Evolutionary conservation across 2,329 filamentous ascomycete species (phyloP), one percentile per base, ranked within the genome.

Genomic region (Fusarium torulosum): DNA sequence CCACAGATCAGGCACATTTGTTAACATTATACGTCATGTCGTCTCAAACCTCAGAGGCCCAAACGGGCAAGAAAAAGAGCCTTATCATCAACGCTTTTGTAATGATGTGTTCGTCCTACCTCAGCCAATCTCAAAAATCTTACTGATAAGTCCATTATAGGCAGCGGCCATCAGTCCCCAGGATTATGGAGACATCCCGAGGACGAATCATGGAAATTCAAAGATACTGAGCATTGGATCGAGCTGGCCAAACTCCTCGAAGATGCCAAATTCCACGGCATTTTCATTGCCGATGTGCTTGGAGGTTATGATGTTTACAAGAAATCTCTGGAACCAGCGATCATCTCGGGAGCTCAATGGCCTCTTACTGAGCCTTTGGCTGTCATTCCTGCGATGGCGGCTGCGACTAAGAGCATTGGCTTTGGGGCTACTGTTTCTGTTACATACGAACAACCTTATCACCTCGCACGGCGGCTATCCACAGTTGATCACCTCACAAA

Each of bases 361-460:
- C 90, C 90, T 0, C 87, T 91, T 19, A 91, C 91, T 25, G 90
- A 92, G 73, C 90, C 90, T 0, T 73, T 92, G 3, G 83, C 85
- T 2, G 83, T 89, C 1, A 82, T 92, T 1, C 84, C 89, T 3
- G 89, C 89, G 1, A 91, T 92, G 89, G 90, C 90, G 2, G 89
- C 90, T 1, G 90, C 81, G 0, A 92, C 90, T 0, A 84, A 88
- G 71, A 90, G 82, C 62, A 85, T 93, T 27, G 88, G 86, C 0
- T 92, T 92, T 65, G 90, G 90, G 0, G 88, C 92, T 7, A 92
- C 90, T 0, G 86, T 89, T 2, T 86, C 87, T 3, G 91, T 90
- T 2, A 91, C 89, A 0, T 92, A 92, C 62, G 90, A 92, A 72
- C 86, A 89, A 71, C 90, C 90, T 0, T 92, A 90, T 72, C 87